phyloP scores from a whole-genome alignment of 2,329 filamentous ascomycete genomes.

The Mycocentrospora acerina region DNA sequence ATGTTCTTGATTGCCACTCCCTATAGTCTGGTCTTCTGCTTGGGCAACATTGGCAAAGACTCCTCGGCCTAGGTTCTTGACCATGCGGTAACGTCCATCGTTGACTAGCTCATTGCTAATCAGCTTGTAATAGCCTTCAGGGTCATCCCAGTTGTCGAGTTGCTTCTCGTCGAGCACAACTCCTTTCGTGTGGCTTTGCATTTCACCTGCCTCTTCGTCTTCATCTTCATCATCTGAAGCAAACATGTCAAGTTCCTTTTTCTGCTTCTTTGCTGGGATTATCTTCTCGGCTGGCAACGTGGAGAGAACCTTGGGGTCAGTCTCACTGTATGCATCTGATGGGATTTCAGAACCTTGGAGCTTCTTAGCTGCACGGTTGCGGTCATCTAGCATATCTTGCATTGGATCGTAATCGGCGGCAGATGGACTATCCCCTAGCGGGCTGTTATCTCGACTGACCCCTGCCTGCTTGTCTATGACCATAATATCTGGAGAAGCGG shows the following conservation, averaged over 20 bases:
- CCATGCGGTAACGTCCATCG: slow-evolving; percentile 81
- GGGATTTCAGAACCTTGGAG: slow-evolving; percentile 37
- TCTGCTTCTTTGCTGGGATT: slow-evolving; percentile 40
- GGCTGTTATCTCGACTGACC: slow-evolving; percentile 36
- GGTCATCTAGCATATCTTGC: slow-evolving; percentile 83
- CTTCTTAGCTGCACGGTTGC: slow-evolving; percentile 67
- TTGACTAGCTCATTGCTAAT: slow-evolving; percentile 89
- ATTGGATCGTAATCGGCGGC: slow-evolving; percentile 92
- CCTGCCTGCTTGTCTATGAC: slow-evolving; percentile 44
- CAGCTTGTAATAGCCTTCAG: slow-evolving; percentile 95
- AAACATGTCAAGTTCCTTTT: slow-evolving; percentile 65
- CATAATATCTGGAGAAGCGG: slow-evolving; percentile 45
- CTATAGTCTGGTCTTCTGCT: slow-evolving; percentile 52
- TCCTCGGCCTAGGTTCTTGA: slow-evolving; percentile 83
- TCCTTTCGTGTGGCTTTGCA: slow-evolving; percentile 23
- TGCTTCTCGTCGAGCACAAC: slow-evolving; percentile 66
- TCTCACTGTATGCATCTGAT: slow-evolving; percentile 61
- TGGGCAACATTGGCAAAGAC: slow-evolving; percentile 97
- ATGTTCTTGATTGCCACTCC: slow-evolving; percentile 42
- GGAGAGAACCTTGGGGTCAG: slow-evolving; percentile 55
- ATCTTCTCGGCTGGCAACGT: slow-evolving; percentile 47
- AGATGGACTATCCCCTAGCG: slow-evolving; percentile 69
- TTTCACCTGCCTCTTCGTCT: slow-evolving; percentile 65
- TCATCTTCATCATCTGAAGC: slow-evolving; percentile 70
- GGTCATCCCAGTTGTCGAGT: slow-evolving; percentile 90